These are phyloP conservation scores for Phenoliferia sp. DNA, from an alignment of 1,284 basidiomycete species.

Conservation along the genomic window DNA sequence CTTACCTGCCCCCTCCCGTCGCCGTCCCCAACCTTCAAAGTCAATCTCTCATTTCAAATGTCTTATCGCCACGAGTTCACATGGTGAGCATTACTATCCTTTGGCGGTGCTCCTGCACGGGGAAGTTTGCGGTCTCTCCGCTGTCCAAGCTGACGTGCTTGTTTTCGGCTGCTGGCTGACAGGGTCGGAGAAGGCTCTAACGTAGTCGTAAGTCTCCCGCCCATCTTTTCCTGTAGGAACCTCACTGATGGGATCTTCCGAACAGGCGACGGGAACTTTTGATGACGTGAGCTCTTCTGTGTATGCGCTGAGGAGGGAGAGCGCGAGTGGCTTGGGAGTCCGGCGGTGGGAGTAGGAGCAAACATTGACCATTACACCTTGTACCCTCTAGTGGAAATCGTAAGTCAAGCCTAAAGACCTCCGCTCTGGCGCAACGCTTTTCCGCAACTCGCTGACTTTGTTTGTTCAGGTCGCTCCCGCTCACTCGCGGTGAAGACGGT, in stretches of 20 bases:
- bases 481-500: conserved; percentile 28
- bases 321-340: background rate
- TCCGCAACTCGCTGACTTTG: background rate
- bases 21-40: too few species aligned
- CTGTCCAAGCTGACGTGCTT: background rate
- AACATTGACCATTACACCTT: background rate
- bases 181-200: conserved; percentile 7
- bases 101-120: background rate
- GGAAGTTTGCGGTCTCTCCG: background rate
- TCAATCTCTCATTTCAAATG: background rate
- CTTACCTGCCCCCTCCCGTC: background rate
- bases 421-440: background rate
- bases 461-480: background rate
- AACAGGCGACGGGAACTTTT: conserved; percentile 14
- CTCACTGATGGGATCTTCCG: background rate
- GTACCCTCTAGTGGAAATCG: conserved; percentile 14
- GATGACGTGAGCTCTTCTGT: conserved; percentile 10
- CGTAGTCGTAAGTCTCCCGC: conserved; percentile 6
- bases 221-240: too few species aligned
- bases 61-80: conserved; percentile 8
- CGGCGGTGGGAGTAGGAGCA: background rate
- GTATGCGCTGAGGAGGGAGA: background rate
- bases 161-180: background rate
- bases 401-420: conserved; percentile 2
- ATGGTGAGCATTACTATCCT: conserved; percentile 1